Evolutionary conservation across 2,329 filamentous ascomycete genomes (phyloP).

Genomic region (Apiospora kogelbergensis): DNA sequence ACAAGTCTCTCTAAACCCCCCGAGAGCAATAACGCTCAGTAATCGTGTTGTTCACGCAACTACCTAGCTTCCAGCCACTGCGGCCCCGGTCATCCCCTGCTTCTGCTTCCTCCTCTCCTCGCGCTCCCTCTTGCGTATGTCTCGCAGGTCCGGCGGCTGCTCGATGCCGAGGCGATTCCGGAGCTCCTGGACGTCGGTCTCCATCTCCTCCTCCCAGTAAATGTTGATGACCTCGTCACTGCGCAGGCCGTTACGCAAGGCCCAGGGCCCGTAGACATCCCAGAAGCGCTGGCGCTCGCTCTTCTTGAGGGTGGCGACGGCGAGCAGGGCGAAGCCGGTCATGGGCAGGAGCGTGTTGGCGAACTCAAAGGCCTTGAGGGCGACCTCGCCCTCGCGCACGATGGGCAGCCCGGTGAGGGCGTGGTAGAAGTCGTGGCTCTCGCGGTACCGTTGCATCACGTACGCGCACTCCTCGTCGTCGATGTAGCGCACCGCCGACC

Average conservation of each 20-base stretch:
- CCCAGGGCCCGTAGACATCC: slow-evolving; percentile 83
- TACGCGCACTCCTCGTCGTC: slow-evolving; percentile 96
- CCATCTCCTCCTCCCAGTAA: slow-evolving; percentile 95
- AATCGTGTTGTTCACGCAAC: background rate
- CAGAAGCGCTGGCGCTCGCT: slow-evolving; percentile 77
- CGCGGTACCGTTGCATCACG: slow-evolving; percentile 96
- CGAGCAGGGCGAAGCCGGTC: slow-evolving; percentile 84
- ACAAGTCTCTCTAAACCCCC: background rate
- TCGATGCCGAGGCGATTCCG: slow-evolving; percentile 78
- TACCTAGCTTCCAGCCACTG: background rate
- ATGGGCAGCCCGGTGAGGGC: slow-evolving; percentile 88
- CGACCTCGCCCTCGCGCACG: slow-evolving; percentile 92
- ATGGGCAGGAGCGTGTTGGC: slow-evolving; percentile 92
- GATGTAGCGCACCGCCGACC: slow-evolving; percentile 80
- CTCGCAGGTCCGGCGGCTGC: slow-evolving; percentile 81
- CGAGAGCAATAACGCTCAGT: background rate
- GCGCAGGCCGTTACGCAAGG: slow-evolving; percentile 75
- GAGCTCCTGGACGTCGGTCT: slow-evolving; percentile 77
- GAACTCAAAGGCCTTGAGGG: slow-evolving; percentile 98
- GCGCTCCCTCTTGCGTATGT: slow-evolving; percentile 69
- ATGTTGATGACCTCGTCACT: slow-evolving; percentile 87
- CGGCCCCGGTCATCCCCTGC: slow-evolving; percentile 14
- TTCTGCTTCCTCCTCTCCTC: slow-evolving; percentile 68
- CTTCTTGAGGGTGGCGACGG: slow-evolving; percentile 82
- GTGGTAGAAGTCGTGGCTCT: slow-evolving; percentile 98